Base-by-base conservation (phyloP, 768 basidiomycete species). In the Tephrocybe sp. region DNA sequence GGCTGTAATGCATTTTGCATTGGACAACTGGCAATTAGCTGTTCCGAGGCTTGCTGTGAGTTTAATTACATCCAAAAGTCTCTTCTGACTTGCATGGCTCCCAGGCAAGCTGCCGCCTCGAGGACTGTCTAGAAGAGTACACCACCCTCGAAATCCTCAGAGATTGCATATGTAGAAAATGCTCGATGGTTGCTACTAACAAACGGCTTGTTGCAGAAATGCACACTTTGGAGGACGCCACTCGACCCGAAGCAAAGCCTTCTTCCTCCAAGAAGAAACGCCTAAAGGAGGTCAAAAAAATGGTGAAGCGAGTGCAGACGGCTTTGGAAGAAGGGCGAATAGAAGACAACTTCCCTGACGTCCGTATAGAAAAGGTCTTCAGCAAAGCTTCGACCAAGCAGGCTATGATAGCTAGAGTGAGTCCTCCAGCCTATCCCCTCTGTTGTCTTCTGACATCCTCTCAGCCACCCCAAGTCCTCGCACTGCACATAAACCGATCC, bases 131-230 rank as follows among this genome's bases (percentile, higher is more conserved):
- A 10, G 81, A 81, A 51, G 90, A 96, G 38, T 97, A 95, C 66
- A 96, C 93, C 24, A 79, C 86, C 10, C 77, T 96, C 25, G 97
- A 99, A 65, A 69, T 90, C 30, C 77, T 99, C 40, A 82, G 80
- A n/a, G 94, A 95, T 62, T 96, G 93, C 60, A 84, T 93, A 23
- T 99, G 97, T 68, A 85, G 94, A 18, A 86, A 87, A 54, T 99
- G 97, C 64, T 92, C 93, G 1, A 73, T 98, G 54, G 72, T 84
- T 4, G 85, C 87, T 15, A 98, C 97, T 0, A 80, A 83, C 58
- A 71, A 71, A 42, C 75, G 84, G 41, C 75, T 95, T 48, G 66
- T 72, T 34, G 68, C 78, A 8, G 93, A 95, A 48, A 72, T 83
- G 4, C 78, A 83, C 30, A 69, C 75, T 18, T 71, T 93, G 10